Evolutionary conservation across 495 filamentous ascomycete species (phyloP), one percentile per base, ranked within the genome.

Genomic region (Podospora tetraspora): DNA sequence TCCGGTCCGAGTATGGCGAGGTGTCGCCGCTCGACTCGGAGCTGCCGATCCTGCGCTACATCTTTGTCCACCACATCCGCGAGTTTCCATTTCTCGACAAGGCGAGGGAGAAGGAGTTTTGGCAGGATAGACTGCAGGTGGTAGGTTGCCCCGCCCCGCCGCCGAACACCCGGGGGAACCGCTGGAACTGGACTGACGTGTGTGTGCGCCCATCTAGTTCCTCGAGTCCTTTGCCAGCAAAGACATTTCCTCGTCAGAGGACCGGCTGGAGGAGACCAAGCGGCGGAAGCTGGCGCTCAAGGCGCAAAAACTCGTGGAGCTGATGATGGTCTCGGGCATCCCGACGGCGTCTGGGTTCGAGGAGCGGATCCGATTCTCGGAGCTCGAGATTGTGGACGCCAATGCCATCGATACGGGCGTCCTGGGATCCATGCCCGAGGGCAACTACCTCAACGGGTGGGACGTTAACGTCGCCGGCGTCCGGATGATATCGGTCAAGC

Each of bases 301-400:
- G 84, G 91, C 92, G 30, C 89, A 93, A 76, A 99, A 99, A 83
- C 80, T 99, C 63, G 90, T 99, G 30, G 95, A 98, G 80, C 82
- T 99, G 67, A 98, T 99, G 95, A 97, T 99, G 93, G 96, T 98
- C 21, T 97, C 93, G 4, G 95, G 96, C 5, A 89, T 99, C 61
- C 93, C 91, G 23, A 99, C 95, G 2, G 93, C 95, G 19, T 97
- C 93, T 21, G 95, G 95, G 3, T 99, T 98, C 73, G 95, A 99
- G 79, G 95, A 99, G 77, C 86, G 95, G 21, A 96, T 99, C 70
- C 86, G 92, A 52, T 99, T 99, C 74, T 91, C 93, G 0, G 95
- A 99, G 79, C 89, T 99, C 78, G 95, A 98, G 75, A 91, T 97
- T 22, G 92, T 98, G 21, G 95, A 99, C 70, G 86, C 93, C 57